Evolutionary conservation across 495 filamentous ascomycete species (phyloP), one percentile per base, ranked within the genome.

Genomic region (Penicillium canariense): DNA sequence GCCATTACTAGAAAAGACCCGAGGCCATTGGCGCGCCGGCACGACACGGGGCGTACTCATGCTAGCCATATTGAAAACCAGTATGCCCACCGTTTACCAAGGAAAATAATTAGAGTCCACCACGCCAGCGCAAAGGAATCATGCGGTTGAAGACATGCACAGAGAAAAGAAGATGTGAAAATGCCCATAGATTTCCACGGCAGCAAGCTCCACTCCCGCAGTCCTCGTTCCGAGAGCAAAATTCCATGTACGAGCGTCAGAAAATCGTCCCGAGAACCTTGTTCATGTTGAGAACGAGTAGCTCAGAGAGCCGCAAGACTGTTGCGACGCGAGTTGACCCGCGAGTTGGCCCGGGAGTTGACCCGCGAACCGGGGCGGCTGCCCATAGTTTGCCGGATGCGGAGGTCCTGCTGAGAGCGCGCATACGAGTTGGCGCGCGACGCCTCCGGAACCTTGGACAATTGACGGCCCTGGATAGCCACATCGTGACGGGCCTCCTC

Each of bases 401-500:
- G 70, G 40, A 79, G 59, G 48, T 79, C 71, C 49, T 81, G 78
- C 59, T 77, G 76, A 8, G 77, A 79, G 25, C 77, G 64, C 2
- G 72, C 74, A 59, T 72, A 77, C 0, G 77, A 80, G 52, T 70
- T 73, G 20, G 70, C 73, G 20, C 76, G 65, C 14, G 72, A 75
- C 3, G 60, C 67, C 9, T 66, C 59, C 0, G 75, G 73, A 4
- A 79, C 57, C 48, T 71, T 68, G 12, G 74, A 73, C 1, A 68
- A 30, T 4, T 68, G 69, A 4, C 74, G 71, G n/a, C 75, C 72
- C 27, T 68, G 56, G 11, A 70, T 52, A 27, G 56, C 54, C 25
- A 64, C 60, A 12, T 84, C 75, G 10, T 71, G 63, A 14, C 75
- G 70, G 7, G 80, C 82, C 30, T 81, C 72, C 31, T 78, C 77